Conservation (phyloP, 2,329 filamentous ascomycete genomes). For the Ceratocystis papillata region DNA sequence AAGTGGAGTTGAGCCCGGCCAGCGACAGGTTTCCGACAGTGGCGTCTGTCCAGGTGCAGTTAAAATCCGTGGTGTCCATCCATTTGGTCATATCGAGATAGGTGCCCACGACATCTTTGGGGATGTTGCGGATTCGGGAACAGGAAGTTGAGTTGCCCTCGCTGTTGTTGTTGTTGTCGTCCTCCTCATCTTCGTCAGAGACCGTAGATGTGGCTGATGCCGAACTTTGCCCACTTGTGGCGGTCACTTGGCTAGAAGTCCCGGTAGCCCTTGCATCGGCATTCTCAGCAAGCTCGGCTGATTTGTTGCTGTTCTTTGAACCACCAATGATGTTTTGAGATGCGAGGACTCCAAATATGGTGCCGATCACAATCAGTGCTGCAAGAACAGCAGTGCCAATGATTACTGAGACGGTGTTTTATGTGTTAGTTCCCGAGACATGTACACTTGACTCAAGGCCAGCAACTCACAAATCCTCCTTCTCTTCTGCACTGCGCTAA, state of each 20-base stretch:
- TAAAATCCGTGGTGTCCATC: conserved; percentile 63
- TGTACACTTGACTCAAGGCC: not conserved
- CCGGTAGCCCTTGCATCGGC: not conserved
- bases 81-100: conserved; percentile 60
- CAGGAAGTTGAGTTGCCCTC: conserved; percentile 5
- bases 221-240: not conserved
- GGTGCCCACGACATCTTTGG: conserved; percentile 48
- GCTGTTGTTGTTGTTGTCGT: not conserved
- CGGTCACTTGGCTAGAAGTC: not conserved
- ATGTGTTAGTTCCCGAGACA: not conserved
- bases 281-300: conserved; percentile 3
- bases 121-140: conserved; percentile 30
- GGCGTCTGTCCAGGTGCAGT: conserved; percentile 59
- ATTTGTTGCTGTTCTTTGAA: conserved; percentile 16
- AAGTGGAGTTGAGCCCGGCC: conserved; percentile 59
- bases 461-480: conserved; percentile 11
- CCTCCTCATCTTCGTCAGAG: not conserved
- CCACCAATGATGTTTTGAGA: conserved; percentile 18
- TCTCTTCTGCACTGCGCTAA: conserved; percentile 8
- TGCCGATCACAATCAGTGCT: conserved; percentile 15
- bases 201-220: not conserved
- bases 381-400: conserved; percentile 16
- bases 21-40: conserved; percentile 57
- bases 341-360: conserved; percentile 21
- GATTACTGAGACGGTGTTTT: conserved; percentile 1